Evolutionary conservation across 2,329 filamentous ascomycete species (phyloP).

Genomic region (Drechslerella coelobrocha): DNA sequence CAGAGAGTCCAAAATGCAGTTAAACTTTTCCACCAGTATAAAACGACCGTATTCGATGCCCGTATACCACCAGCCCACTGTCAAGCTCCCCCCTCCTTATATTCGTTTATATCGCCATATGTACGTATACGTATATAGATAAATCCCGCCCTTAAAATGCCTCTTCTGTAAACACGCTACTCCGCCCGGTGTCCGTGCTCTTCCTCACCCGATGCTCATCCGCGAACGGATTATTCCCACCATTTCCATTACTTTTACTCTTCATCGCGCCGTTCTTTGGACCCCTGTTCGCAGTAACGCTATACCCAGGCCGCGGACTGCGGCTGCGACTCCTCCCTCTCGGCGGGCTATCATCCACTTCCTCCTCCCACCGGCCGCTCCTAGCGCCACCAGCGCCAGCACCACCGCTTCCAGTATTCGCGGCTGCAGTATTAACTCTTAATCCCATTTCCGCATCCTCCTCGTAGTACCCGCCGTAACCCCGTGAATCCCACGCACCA

Average conservation of each 20-base stretch:
- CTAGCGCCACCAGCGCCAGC: background rate
- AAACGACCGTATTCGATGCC: slow-evolving; percentile 10
- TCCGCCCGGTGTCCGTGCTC: slow-evolving; percentile 44
- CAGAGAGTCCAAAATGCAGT: background rate
- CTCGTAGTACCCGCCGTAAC: slow-evolving; percentile 33
- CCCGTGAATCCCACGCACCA: slow-evolving; percentile 40
- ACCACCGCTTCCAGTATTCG: slow-evolving; percentile 1
- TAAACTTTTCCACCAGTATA: slow-evolving; percentile 16
- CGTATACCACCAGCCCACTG: background rate
- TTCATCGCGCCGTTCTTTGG: slow-evolving; percentile 22
- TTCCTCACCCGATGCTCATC: slow-evolving; percentile 37
- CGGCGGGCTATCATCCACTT: slow-evolving; percentile 34
- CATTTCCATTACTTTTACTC: background rate
- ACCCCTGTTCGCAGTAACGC: slow-evolving; percentile 33
- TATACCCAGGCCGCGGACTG: slow-evolving; percentile 34
- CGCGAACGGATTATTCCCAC: slow-evolving; percentile 31
- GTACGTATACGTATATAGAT: background rate
- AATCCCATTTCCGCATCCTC: slow-evolving; percentile 44
- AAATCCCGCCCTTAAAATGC: too few species aligned
- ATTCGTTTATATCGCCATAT: background rate
- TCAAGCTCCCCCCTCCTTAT: background rate
- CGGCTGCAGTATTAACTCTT: slow-evolving; percentile 19
- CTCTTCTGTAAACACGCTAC: slow-evolving; percentile 47
- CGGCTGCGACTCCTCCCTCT: slow-evolving; percentile 33
- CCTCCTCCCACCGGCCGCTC: slow-evolving; percentile 14